Evolutionary conservation across 148 eudicot genomes (phyloP).

Genomic region (Rhododendron molle): DNA sequence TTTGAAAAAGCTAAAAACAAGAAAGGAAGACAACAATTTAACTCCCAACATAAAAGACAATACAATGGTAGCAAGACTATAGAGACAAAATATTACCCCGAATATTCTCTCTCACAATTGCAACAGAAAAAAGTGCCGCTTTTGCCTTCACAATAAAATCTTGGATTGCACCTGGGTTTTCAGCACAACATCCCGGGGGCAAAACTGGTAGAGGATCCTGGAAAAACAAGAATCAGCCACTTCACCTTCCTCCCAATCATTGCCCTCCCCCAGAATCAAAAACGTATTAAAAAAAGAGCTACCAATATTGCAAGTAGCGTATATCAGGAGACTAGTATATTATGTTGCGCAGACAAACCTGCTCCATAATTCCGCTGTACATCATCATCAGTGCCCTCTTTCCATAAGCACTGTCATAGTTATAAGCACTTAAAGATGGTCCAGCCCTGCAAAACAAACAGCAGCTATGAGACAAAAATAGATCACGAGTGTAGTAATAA

Average conservation of each 20-base stretch:
- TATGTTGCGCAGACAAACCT: slow-evolving; percentile 32
- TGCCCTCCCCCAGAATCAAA: not conserved
- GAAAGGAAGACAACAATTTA: not conserved
- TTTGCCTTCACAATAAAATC: slow-evolving; percentile 71
- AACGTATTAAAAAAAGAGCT: not conserved
- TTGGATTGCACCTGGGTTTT: slow-evolving; percentile 64
- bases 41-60: not conserved
- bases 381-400: slow-evolving; percentile 66
- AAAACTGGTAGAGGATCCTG: slow-evolving; percentile 80
- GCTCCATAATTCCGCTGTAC: slow-evolving; percentile 83
- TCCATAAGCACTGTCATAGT: slow-evolving; percentile 89
- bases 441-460: slow-evolving; percentile 67
- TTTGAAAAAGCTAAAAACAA: not conserved
- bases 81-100: slow-evolving; percentile 39
- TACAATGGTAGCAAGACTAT: not conserved
- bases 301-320: not conserved
- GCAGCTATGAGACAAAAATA: not conserved
- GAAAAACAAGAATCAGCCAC: slow-evolving; percentile 5
- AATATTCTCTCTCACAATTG: slow-evolving; percentile 70
- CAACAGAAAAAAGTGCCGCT: slow-evolving; percentile 93
- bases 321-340: not conserved
- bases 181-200: slow-evolving; percentile 88
- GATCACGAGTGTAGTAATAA: not conserved
- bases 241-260: not conserved
- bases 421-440: slow-evolving; percentile 75